Evolutionary conservation across 2,329 filamentous ascomycete species (phyloP).

Genomic region (Ophiostoma fasciatum): DNA sequence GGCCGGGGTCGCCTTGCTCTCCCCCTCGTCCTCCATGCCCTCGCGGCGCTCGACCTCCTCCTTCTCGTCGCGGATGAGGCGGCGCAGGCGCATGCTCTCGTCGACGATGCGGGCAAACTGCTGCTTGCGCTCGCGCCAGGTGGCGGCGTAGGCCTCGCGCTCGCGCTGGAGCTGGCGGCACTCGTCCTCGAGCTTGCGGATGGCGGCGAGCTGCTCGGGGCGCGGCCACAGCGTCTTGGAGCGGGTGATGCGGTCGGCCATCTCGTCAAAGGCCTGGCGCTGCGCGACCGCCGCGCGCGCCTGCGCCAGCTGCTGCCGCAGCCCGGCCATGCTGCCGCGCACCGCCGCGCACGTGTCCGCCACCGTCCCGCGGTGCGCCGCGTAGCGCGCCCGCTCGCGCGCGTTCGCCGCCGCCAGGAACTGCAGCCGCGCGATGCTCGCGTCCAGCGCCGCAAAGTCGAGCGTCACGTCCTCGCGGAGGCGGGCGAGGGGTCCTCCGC

Average conservation of each 20-base stretch:
- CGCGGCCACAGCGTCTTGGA: constrained; percentile 67
- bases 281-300: constrained; percentile 61
- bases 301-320: constrained; percentile 62
- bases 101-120: constrained; percentile 84
- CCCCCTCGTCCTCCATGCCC: constrained; percentile 58
- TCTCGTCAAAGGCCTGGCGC: constrained; percentile 74
- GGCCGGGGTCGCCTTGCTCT: constrained; percentile 31
- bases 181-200: constrained; percentile 74
- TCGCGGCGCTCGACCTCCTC: constrained; percentile 83
- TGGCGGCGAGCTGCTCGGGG: constrained; percentile 65
- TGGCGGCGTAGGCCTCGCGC: constrained; percentile 63
- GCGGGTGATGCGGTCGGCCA: constrained; percentile 73
- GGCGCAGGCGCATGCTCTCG: constrained; percentile 73
- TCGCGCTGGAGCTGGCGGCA: constrained; percentile 78
- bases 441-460: constrained; percentile 81
- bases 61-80: constrained; percentile 86
- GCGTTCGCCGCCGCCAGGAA: constrained; percentile 73
- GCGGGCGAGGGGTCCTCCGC: constrained; percentile 41
- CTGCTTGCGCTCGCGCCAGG: constrained; percentile 71
- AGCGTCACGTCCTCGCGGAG: constrained; percentile 73
- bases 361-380: constrained; percentile 65
- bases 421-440: constrained; percentile 73
- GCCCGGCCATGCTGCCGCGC: constrained; percentile 54
- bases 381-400: constrained; percentile 71
- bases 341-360: constrained; percentile 64